Conservation (phyloP, 2,329 filamentous ascomycete genomes). For the Epichloe glyceriae region DNA sequence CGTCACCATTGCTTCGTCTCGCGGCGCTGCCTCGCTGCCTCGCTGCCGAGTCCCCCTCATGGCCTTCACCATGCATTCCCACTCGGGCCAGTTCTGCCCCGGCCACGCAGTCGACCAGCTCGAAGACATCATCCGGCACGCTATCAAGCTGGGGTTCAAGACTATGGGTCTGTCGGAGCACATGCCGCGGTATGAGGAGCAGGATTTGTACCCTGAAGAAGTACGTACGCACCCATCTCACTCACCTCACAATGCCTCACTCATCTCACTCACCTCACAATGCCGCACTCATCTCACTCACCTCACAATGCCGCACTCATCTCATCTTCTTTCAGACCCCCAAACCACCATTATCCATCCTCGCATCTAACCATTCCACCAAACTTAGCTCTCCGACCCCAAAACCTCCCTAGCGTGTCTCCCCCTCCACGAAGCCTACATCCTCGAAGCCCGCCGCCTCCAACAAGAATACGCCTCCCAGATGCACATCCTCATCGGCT, state of each 20-base stretch:
- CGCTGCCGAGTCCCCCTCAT: no score
- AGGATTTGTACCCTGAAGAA: slow-evolving; percentile 90
- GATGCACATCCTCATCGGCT: slow-evolving; percentile 75
- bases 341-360: not conserved
- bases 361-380: not conserved
- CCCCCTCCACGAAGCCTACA: slow-evolving; percentile 55
- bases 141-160: slow-evolving; percentile 65
- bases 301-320: no score
- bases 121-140: slow-evolving; percentile 69
- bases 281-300: not conserved
- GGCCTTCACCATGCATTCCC: slow-evolving; percentile 96
- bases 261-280: not conserved
- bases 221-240: slow-evolving; percentile 23
- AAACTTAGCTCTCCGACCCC: slow-evolving; percentile 34
- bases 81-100: slow-evolving; percentile 94
- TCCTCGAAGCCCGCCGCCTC: slow-evolving; percentile 61
- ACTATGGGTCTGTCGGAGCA: slow-evolving; percentile 88
- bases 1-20: no score
- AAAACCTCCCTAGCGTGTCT: slow-evolving; percentile 35
- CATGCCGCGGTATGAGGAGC: slow-evolving; percentile 64
- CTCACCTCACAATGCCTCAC: not conserved
- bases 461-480: slow-evolving; percentile 53
- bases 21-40: no score
- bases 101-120: slow-evolving; percentile 76
- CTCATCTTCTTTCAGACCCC: not conserved